phyloP scores from a whole-genome alignment of 192 early-diverging fungal species.

The Phlyctochytrium bullatum region DNA sequence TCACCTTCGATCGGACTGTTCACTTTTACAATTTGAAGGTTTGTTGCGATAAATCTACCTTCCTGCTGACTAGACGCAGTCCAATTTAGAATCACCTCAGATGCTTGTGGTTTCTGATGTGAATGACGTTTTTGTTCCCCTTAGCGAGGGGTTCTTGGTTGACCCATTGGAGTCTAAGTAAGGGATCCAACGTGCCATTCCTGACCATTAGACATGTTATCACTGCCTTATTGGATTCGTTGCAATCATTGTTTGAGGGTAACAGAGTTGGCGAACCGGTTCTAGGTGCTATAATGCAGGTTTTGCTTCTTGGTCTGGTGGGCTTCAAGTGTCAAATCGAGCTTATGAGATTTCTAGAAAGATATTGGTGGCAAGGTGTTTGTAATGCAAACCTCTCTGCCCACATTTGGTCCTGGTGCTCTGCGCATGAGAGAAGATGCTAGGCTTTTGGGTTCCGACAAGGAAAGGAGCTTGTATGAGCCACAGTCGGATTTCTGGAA shows the following conservation, averaged over 20 bases:
- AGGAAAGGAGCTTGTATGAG: conserved; percentile 81
- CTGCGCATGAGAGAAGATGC: conserved; percentile 85
- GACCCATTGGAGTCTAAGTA: conserved; percentile 77
- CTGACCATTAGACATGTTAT: conserved; percentile 59
- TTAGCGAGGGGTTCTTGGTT: conserved; percentile 87
- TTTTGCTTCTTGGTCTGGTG: conserved; percentile 63
- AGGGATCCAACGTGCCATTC: neutral
- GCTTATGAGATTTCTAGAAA: conserved; percentile 65
- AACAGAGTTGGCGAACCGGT: conserved; percentile 73
- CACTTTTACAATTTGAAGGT: conserved; percentile 95
- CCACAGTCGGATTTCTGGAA: conserved; percentile 87
- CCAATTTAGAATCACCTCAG: conserved; percentile 79
- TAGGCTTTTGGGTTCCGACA: conserved; percentile 88
- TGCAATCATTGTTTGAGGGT: conserved; percentile 80
- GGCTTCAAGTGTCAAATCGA: too few species aligned
- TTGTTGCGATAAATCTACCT: conserved; percentile 7
- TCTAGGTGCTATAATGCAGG: conserved; percentile 79
- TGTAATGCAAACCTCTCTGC: conserved; percentile 86
- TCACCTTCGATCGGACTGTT: conserved; percentile 86
- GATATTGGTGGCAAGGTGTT: conserved; percentile 82
- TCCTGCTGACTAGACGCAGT: conserved; percentile 29
- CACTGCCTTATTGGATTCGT: conserved; percentile 72
- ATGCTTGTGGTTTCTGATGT: conserved; percentile 96
- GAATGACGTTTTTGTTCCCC: conserved; percentile 89
- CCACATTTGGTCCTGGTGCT: conserved; percentile 82